Base-by-base conservation (phyloP, 306 rosid species). In the Vigna hirtella region DNA sequence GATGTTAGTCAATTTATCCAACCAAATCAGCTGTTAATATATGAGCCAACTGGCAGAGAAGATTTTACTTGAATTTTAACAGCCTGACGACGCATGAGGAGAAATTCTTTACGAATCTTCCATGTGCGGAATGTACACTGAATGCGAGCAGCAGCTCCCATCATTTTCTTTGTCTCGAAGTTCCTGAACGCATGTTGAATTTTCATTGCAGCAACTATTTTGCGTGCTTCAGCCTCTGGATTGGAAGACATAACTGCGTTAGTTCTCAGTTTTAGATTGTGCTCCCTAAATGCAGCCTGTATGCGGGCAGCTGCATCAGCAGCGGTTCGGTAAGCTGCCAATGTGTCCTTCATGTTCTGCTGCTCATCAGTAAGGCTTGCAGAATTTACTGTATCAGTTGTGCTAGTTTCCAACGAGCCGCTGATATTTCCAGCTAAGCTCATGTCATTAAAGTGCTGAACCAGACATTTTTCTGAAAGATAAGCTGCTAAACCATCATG, bases 261-360 rank as follows among this genome's bases (percentile, higher is more conserved):
- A 9, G 98, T 57, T 73, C 79, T 83, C 76, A 82, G 66, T 86
- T 91, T 93, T 13, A 93, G 80, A 65, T 97, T 76, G 55, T 82
- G 96, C 84, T 91, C 91, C 83, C 98, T 88, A 78, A 87, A 91
- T 28, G 99, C 98, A 67, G 88, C 66, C 63, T 91, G 97, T 81
- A 96, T 96, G 79, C 93, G 97, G 32, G 96, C 90, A 43, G 99
- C 99, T 50, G 99, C 99, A 77, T 96, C 94, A 40, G 99, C 99
- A 59, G 96, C 91, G 16, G 91, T 96, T 61, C 84, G 87, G 65
- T 87, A 93, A 74, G 99, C 99, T 78, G 96, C 80, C 85, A 96
- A 70, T 0, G 90, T 88, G 45, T 96, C 99, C 82, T 87, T 91
- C 74, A 96, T 65, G 79, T 79, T 68, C 78, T 82, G 73, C 86